Conservation (phyloP, 345 rosid genomes). For the Dipteronia dyeriana region DNA sequence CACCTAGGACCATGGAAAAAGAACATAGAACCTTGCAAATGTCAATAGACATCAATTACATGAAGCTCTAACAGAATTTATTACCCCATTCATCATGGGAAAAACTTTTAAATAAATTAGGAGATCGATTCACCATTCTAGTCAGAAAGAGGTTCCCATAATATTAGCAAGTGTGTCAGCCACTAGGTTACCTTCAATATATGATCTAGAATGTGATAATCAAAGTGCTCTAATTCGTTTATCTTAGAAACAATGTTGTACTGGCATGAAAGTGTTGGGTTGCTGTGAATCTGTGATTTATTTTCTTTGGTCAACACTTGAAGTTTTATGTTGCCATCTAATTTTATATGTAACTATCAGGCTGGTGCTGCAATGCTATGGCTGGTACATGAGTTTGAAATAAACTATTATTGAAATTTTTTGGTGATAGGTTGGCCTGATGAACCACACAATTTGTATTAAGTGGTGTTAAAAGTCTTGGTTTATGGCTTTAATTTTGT, state of each 20-base stretch:
- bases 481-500: no score
- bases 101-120: neutral
- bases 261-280: neutral
- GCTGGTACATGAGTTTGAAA: neutral
- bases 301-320: neutral
- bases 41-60: neutral
- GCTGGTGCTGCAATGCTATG: neutral
- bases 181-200: neutral
- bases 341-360: neutral
- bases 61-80: neutral
- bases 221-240: neutral
- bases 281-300: neutral
- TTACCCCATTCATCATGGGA: neutral
- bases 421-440: neutral
- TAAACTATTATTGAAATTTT: neutral
- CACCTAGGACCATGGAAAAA: neutral
- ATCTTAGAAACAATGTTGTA: neutral
- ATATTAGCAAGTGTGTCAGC: neutral
- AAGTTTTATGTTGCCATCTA: neutral
- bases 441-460: neutral
- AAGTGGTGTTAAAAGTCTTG: no score
- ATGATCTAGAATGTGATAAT: slow-evolving; percentile 1
- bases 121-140: neutral
- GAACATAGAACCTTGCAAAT: neutral
- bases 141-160: neutral